Evolutionary conservation across 345 rosid genomes (phyloP).

Genomic region (Sonneratia alba): DNA sequence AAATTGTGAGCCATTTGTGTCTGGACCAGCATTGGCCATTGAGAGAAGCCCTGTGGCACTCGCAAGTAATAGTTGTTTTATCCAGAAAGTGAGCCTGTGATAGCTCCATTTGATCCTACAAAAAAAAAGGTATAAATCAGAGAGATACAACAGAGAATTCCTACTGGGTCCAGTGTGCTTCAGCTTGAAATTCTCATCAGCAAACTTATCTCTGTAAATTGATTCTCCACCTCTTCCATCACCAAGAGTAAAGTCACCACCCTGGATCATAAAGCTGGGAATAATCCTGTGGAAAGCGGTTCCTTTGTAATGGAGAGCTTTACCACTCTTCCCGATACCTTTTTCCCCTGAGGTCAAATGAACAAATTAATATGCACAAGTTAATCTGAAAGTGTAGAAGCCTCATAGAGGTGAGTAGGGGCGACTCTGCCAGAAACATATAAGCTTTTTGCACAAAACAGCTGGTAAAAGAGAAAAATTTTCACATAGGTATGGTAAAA

Average conservation of each 20-base stretch:
- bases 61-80: background rate
- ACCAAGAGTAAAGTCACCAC: constrained; percentile 94
- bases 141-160: background rate
- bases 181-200: constrained; percentile 88
- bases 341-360: constrained; percentile 42
- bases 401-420: no score
- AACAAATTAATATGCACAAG: constrained; percentile 4
- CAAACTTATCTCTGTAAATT: constrained; percentile 85
- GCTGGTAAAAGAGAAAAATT: no score
- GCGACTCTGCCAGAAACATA: no score
- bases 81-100: background rate
- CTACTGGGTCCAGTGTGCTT: constrained; percentile 91
- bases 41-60: constrained; percentile 51
- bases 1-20: constrained; percentile 94
- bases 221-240: constrained; percentile 98
- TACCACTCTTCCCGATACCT: constrained; percentile 83
- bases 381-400: background rate
- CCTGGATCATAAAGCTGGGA: constrained; percentile 87
- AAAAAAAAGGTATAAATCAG: no score
- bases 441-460: no score
- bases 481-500: background rate
- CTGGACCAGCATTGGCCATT: constrained; percentile 89
- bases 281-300: constrained; percentile 82
- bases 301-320: constrained; percentile 79
- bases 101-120: background rate